Evolutionary conservation across 345 rosid genomes (phyloP).

Genomic region (Sonneratia caseolaris): DNA sequence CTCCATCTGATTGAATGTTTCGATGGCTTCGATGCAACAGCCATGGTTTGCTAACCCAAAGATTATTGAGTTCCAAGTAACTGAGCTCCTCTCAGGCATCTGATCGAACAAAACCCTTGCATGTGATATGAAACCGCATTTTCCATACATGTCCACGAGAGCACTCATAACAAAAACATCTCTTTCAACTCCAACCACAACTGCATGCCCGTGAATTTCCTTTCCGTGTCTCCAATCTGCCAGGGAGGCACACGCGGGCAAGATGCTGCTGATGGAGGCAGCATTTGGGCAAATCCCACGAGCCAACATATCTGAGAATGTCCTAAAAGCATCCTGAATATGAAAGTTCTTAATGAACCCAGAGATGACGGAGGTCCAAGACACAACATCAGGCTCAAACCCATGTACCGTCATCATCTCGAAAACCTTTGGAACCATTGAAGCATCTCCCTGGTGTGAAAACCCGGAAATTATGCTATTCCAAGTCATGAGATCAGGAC

Average conservation of each 20-base stretch:
- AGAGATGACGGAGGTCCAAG: conserved; percentile 77
- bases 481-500: conserved; percentile 66
- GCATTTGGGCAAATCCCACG: conserved; percentile 41
- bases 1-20: conserved; percentile 61
- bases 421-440: conserved; percentile 34
- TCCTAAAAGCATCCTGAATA: conserved; percentile 40
- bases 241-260: conserved; percentile 56
- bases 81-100: conserved; percentile 41
- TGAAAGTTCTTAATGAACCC: conserved; percentile 61
- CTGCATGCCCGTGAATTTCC: conserved; percentile 63
- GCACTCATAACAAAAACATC: conserved; percentile 61
- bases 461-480: conserved; percentile 57
- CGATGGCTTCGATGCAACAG: conserved; percentile 48
- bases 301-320: conserved; percentile 51
- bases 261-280: conserved; percentile 56
- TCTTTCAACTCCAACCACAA: conserved; percentile 49
- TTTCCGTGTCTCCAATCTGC: conserved; percentile 44
- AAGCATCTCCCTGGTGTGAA: conserved; percentile 42
- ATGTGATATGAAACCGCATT: conserved; percentile 55
- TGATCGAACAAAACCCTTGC: conserved; percentile 47
- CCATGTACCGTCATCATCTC: conserved; percentile 39
- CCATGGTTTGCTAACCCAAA: conserved; percentile 82
- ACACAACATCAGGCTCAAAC: conserved; percentile 55
- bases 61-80: conserved; percentile 84
- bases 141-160: conserved; percentile 79